phyloP scores from a whole-genome alignment of 106 monocot species.

The Phalaenopsis aphrodite region DNA sequence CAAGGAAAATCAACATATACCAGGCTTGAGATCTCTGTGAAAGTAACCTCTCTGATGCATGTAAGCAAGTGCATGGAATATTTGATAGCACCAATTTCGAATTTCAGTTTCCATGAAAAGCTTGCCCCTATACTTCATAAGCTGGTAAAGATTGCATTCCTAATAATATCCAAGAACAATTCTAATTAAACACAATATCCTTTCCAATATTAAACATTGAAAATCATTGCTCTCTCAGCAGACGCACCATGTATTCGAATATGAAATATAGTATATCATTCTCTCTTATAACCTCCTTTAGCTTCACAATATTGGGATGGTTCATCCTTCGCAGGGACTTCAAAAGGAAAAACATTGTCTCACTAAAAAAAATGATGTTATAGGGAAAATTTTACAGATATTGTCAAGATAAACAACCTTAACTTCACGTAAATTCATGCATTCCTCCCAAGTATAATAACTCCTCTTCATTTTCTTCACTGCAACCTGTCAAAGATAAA shows the following conservation, averaged over 20 bases:
- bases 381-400: not conserved
- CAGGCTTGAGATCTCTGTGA: slow-evolving; percentile 95
- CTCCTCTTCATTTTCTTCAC: slow-evolving; percentile 98
- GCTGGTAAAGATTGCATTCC: slow-evolving; percentile 91
- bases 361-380: not conserved
- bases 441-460: slow-evolving; percentile 97
- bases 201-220: not conserved
- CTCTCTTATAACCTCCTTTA: slow-evolving; percentile 94
- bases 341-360: not conserved
- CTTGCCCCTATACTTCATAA: slow-evolving; percentile 77
- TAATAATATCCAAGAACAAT: slow-evolving; percentile 19
- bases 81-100: slow-evolving; percentile 88
- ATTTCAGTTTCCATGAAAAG: slow-evolving; percentile 66
- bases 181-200: not conserved
- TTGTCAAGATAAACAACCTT: slow-evolving; percentile 47
- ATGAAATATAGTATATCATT: slow-evolving; percentile 76
- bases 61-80: slow-evolving; percentile 89
- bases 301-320: slow-evolving; percentile 97
- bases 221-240: not conserved
- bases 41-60: slow-evolving; percentile 95
- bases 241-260: slow-evolving; percentile 91
- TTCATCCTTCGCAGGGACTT: slow-evolving; percentile 87
- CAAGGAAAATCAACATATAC: slow-evolving; percentile 19
- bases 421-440: slow-evolving; percentile 93
- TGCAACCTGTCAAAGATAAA: slow-evolving; percentile 66